Base-by-base conservation (phyloP, 208 protist species). In the Trypanosoma cruzi region DNA sequence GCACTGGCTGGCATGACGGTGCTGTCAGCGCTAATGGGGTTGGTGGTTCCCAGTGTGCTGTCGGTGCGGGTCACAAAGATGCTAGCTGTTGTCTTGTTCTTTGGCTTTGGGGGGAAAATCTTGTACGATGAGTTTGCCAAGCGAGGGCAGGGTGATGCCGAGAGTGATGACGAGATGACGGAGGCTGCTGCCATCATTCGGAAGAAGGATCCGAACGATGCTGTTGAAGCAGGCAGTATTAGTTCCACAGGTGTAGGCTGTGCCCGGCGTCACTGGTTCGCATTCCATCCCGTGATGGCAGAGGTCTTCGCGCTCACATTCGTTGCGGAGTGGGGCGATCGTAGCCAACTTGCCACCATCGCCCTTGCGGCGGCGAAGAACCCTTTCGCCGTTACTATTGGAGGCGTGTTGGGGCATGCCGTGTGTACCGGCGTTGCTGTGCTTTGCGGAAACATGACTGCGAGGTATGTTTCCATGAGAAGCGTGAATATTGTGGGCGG, bases 271-370 rank as follows among this genome's bases (percentile, higher is more conserved):
- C 89, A 84, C 82, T 79, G 77, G 22, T 69, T 60, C 20, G 49
- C 86, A 46, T 66, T 95, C 36, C 82, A 80, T 55, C 86, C 91
- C 0, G 85, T 98, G 1, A 70, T 98, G 42, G 74, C 97, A 24
- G 91, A 98, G 74, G 86, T 93, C 22, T 99, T 99, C 75, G 93
- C 86, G 14, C 81, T 99, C 24, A 98, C 96, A n/a, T 98, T 99
- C 77, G 73, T 99, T 0, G 97, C 97, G 22, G 97, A 99, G 84
- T 98, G 96, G 96, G 97, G 97, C n/a, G 97, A 99, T 70, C 92
- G 97, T 10, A 98, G 95, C 32, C 97, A 99, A 82, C 90, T 99
- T 36, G 91, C 97, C 5, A 99, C 97, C 28, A 98, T 99, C 60
- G 90, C 94, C 11, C 80, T 99, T 31, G 95, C 89, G 0, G 90